Conservation (phyloP, 306 rosid genomes). For the Vigna radiata region DNA sequence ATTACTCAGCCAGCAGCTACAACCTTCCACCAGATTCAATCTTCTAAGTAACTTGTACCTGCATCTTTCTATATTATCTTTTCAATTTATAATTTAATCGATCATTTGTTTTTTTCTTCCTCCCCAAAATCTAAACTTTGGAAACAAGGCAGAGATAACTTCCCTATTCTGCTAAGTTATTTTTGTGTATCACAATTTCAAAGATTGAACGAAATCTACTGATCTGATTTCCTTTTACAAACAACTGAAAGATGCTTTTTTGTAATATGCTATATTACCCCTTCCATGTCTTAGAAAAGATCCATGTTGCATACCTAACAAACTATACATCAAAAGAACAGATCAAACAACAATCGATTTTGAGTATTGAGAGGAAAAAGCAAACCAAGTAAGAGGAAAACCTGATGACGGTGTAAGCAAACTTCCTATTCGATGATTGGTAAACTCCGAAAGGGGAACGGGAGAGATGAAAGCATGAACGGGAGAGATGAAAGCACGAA, state of each 20-base stretch:
- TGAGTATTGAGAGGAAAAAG: no score
- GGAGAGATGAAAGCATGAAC: no score
- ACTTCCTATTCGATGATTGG: no score
- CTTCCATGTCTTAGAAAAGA: neutral
- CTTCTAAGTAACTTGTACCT: constrained; percentile 11
- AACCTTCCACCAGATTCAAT: constrained; percentile 28
- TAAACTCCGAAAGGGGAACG: no score
- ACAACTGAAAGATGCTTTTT: neutral
- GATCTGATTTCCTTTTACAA: neutral
- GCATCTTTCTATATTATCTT: constrained; percentile 3
- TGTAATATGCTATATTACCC: neutral
- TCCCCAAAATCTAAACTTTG: constrained; percentile 3
- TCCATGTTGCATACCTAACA: neutral
- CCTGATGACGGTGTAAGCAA: no score
- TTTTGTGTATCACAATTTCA: neutral
- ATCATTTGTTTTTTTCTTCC: neutral
- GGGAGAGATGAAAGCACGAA: no score
- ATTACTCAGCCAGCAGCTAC: neutral
- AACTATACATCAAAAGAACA: neutral
- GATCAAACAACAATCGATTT: neutral
- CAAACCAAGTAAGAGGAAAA: no score
- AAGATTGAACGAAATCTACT: neutral
- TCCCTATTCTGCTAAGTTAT: neutral
- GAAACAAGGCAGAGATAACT: neutral
- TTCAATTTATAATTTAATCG: constrained; percentile 11